Evolutionary conservation across 2,329 filamentous ascomycete genomes (phyloP).

Genomic region (Nemania sp.): DNA sequence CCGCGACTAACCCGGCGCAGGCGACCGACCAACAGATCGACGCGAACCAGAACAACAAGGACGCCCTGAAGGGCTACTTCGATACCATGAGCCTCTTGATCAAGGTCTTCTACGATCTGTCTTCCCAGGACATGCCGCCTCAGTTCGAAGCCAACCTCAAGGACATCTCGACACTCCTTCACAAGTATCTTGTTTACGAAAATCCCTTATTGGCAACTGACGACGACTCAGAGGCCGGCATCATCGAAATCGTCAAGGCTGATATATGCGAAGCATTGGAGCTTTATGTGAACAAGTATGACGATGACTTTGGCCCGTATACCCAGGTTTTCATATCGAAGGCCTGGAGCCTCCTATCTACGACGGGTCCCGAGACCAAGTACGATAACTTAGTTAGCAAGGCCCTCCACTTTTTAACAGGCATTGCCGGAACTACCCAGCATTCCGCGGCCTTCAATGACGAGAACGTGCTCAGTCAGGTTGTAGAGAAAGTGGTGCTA

Average conservation of each 20-base stretch:
- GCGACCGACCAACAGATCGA: conserved; percentile 74
- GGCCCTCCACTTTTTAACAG: conserved; percentile 90
- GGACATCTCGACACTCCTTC: conserved; percentile 76
- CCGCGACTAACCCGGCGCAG: conserved; percentile 42
- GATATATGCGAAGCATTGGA: conserved; percentile 91
- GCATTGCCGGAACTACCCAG: conserved; percentile 75
- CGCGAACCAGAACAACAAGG: conserved; percentile 75
- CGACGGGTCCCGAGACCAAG: conserved; percentile 83
- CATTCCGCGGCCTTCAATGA: conserved; percentile 88
- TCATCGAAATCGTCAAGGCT: conserved; percentile 84
- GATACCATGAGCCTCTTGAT: conserved; percentile 85
- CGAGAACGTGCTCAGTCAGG: conserved; percentile 76
- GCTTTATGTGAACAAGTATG: conserved; percentile 91
- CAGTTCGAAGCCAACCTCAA: conserved; percentile 89
- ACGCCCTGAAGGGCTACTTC: conserved; percentile 75
- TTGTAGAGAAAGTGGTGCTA: conserved; percentile 94
- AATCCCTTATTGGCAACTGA: conserved; percentile 82
- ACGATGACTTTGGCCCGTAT: conserved; percentile 86
- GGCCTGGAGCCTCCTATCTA: conserved; percentile 89
- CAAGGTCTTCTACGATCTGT: conserved; percentile 94
- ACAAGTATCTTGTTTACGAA: conserved; percentile 91
- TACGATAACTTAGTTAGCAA: conserved; percentile 95
- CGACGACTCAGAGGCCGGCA: conserved; percentile 86
- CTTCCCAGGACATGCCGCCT: conserved; percentile 94
- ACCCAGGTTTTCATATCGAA: conserved; percentile 84